A percentile compares a stretch with the other conserved stretches of the same genome.
These are phyloP conservation scores for Microstegium vimineum DNA, from an alignment of 176 grass and related monocot species.

Conservation along the genomic window DNA sequence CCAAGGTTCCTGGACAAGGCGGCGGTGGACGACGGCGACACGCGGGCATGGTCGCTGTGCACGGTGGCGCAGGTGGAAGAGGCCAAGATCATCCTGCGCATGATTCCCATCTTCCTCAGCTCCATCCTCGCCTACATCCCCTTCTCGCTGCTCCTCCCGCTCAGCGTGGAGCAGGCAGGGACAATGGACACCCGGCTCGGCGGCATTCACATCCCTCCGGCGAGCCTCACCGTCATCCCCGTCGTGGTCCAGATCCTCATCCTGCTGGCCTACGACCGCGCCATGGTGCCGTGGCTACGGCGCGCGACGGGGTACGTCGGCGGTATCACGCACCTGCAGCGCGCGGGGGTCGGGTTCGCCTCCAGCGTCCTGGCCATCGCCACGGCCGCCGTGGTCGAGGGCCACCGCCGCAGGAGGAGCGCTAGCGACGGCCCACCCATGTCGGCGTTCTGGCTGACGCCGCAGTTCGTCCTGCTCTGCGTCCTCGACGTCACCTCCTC, in stretches of 20 bases:
- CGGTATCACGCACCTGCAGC: background rate
- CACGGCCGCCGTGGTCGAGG: background rate
- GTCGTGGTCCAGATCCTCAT: constrained; percentile 46
- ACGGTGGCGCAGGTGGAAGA: background rate
- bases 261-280: constrained; percentile 44
- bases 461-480: constrained; percentile 47
- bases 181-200: constrained; percentile 55
- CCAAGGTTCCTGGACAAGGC: constrained; percentile 41
- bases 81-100: constrained; percentile 4
- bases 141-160: constrained; percentile 48
- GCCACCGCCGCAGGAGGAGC: background rate
- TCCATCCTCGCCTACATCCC: constrained; percentile 44
- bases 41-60: background rate
- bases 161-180: constrained; percentile 54
- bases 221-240: constrained; percentile 52
- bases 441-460: constrained; percentile 40
- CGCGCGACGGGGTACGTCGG: background rate
- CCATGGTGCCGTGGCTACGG: background rate
- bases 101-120: constrained; percentile 58
- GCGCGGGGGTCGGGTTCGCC: background rate
- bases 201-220: constrained; percentile 37
- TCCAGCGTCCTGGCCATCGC: background rate
- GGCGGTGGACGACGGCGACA: constrained; percentile 30
- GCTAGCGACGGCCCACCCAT: background rate
- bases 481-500: constrained; percentile 42